These are phyloP conservation scores for Datura wrightii DNA, from an alignment of 257 asterid genomes.

Conservation along the genomic window DNA sequence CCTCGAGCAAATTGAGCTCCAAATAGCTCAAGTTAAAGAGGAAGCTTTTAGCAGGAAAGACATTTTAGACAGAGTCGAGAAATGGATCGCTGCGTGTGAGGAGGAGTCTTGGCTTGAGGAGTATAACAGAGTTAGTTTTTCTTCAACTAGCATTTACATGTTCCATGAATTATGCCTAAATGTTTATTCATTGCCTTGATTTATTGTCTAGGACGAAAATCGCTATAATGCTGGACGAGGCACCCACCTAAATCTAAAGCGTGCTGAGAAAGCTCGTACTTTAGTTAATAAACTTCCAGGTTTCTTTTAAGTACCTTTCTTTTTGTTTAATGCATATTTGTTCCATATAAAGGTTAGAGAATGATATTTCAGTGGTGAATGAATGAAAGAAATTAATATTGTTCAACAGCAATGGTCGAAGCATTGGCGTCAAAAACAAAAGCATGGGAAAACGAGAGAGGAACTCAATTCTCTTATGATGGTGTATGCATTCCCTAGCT, in stretches of 20 bases:
- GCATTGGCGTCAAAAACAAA: constrained; percentile 74
- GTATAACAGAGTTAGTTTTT: constrained; percentile 76
- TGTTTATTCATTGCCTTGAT: not conserved
- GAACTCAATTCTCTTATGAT: constrained; percentile 76
- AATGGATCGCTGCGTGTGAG: constrained; percentile 94
- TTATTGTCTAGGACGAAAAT: constrained; percentile 73
- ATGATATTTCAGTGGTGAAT: constrained; percentile 12
- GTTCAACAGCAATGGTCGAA: constrained; percentile 82
- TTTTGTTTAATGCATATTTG: constrained; percentile 12
- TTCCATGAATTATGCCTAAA: constrained; percentile 32
- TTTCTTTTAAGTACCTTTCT: constrained; percentile 35
- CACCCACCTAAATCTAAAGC: constrained; percentile 90
- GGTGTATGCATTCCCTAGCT: constrained; percentile 61
- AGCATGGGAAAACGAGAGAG: constrained; percentile 91
- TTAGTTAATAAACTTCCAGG: constrained; percentile 93
- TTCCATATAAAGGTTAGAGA: not conserved
- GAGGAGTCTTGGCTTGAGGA: constrained; percentile 99
- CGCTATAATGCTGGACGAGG: constrained; percentile 98
- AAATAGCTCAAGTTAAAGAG: constrained; percentile 80
- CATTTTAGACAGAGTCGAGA: constrained; percentile 92
- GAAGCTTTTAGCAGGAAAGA: constrained; percentile 94
- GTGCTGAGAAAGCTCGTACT: constrained; percentile 98
- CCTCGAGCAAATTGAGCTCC: constrained; percentile 91
- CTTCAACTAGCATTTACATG: constrained; percentile 24
- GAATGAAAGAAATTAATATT: constrained; percentile 18